These are phyloP conservation scores for Sclerotinia nivalis DNA, from an alignment of 2,329 filamentous ascomycete species.

Conservation along the genomic window DNA sequence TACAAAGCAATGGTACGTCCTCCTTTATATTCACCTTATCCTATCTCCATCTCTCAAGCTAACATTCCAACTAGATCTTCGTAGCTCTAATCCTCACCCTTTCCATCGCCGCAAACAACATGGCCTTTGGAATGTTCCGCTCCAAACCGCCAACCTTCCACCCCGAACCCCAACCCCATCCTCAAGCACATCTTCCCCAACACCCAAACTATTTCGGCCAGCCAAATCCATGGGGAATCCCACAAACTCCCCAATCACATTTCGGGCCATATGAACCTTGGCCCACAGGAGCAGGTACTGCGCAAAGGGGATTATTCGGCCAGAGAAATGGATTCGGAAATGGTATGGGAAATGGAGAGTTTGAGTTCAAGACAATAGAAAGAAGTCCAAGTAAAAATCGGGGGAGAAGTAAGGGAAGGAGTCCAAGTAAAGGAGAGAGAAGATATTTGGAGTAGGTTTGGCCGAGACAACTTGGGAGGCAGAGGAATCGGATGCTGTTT, in stretches of 20 bases:
- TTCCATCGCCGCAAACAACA: conserved; percentile 53
- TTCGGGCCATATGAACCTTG: conserved; percentile 28
- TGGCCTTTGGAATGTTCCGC: conserved; percentile 46
- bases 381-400: conserved; percentile 38
- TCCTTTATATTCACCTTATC: neutral
- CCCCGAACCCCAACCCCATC: conserved; percentile 36
- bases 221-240: conserved; percentile 32
- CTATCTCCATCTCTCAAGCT: neutral
- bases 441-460: conserved; percentile 24
- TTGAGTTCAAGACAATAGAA: neutral
- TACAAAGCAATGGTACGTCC: conserved; percentile 71
- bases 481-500: neutral
- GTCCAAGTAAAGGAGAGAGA: conserved; percentile 36
- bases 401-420: conserved; percentile 29
- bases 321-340: neutral
- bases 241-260: conserved; percentile 21
- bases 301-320: conserved; percentile 2
- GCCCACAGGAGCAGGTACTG: conserved; percentile 22
- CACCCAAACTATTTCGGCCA: conserved; percentile 24
- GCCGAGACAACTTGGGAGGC: neutral
- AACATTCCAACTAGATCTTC: conserved; percentile 47
- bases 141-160: conserved; percentile 29
- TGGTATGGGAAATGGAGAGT: neutral
- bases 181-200: conserved; percentile 32
- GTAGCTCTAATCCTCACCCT: conserved; percentile 52